A percentile compares a stretch with the other conserved stretches of the same genome.
Conservation (phyloP, 2,329 filamentous ascomycete species). For the Coniella lustricola region DNA sequence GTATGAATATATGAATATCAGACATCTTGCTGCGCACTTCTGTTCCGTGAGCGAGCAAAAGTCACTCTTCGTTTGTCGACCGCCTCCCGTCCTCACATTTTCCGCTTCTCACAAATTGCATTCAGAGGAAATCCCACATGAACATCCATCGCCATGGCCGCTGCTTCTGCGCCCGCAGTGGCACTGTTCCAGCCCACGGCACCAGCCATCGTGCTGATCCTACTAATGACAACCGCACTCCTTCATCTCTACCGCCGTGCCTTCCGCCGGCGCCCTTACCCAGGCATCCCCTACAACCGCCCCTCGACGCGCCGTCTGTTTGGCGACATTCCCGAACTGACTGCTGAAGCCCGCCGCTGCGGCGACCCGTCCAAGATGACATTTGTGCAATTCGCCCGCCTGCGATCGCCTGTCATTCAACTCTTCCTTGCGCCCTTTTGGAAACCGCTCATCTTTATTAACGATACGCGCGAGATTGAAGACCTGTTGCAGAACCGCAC, state of each 20-base stretch:
- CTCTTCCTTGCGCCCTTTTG: slow-evolving; percentile 13
- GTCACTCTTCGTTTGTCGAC: no score
- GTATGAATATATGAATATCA: no score
- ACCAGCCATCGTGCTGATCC: slow-evolving; percentile 3
- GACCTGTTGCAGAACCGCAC: slow-evolving; percentile 19
- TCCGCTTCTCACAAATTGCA: not conserved
- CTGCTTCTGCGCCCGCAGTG: not conserved
- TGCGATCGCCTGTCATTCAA: slow-evolving; percentile 1
- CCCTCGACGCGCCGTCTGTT: slow-evolving; percentile 13
- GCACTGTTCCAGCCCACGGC: not conserved
- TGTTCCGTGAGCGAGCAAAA: no score
- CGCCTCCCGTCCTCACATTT: no score
- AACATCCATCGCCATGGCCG: not conserved
- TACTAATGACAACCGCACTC: not conserved
- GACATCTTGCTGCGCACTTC: no score
- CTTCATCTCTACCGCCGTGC: slow-evolving; percentile 7
- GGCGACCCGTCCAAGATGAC: slow-evolving; percentile 5
- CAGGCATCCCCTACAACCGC: slow-evolving; percentile 12
- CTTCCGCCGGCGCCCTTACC: slow-evolving; percentile 8
- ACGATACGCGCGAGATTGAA: slow-evolving; percentile 19
- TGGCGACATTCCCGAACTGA: slow-evolving; percentile 12
- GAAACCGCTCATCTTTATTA: slow-evolving; percentile 18
- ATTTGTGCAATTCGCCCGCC: slow-evolving; percentile 2
- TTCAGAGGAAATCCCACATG: not conserved
- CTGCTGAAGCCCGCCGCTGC: slow-evolving; percentile 1